Evolutionary conservation across 331 rosid genomes (phyloP).

Genomic region (Phaseolus coccineus): DNA sequence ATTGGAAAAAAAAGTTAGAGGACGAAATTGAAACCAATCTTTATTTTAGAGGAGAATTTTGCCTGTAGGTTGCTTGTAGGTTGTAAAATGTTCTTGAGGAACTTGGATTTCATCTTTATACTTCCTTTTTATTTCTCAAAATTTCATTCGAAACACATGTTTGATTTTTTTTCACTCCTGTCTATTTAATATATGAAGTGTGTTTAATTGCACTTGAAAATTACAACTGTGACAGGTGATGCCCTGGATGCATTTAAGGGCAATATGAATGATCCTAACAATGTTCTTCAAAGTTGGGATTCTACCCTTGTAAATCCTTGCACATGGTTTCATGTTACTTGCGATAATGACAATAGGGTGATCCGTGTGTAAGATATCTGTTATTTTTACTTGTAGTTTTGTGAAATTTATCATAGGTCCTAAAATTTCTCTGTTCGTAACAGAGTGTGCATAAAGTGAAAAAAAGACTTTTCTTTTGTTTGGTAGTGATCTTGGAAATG

Average conservation of each 20-base stretch:
- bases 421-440: background rate
- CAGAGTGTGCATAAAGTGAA: conserved; percentile 20
- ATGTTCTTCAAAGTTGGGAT: conserved; percentile 96
- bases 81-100: background rate
- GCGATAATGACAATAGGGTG: conserved; percentile 73
- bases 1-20: background rate
- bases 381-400: conserved; percentile 27
- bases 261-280: conserved; percentile 74
- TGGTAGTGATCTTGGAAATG: conserved; percentile 88
- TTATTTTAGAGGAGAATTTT: background rate
- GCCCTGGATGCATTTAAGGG: conserved; percentile 73
- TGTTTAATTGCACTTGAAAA: conserved; percentile 39
- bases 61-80: background rate
- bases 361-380: conserved; percentile 79
- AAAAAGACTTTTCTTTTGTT: background rate
- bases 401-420: background rate
- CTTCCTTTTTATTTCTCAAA: background rate
- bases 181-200: conserved; percentile 10
- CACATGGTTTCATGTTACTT: conserved; percentile 92
- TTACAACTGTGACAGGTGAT: conserved; percentile 64
- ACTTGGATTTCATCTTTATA: background rate
- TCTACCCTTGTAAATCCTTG: conserved; percentile 92
- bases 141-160: conserved; percentile 2
- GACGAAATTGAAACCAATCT: background rate
- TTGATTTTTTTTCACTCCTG: background rate